These are phyloP conservation scores for Ulmus americana DNA, from an alignment of 331 rosid genomes.

Conservation along the genomic window DNA sequence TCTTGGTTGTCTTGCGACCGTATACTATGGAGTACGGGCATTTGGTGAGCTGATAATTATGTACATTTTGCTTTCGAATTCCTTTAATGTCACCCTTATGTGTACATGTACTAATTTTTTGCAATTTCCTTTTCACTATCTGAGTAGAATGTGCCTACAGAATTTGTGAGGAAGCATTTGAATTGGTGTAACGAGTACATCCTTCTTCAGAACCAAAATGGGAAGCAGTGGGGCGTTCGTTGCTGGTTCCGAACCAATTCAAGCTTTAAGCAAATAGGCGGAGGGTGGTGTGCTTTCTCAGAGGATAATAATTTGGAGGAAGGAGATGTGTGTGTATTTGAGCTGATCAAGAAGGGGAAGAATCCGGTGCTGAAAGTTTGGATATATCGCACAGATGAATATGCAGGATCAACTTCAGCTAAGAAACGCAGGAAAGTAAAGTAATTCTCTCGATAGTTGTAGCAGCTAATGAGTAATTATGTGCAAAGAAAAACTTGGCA, in stretches of 20 bases:
- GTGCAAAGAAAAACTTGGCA: no score
- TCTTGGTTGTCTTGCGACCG: slow-evolving; percentile 20
- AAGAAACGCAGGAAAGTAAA: not conserved
- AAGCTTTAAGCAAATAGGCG: not conserved
- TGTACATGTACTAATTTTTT: not conserved
- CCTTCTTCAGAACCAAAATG: slow-evolving; percentile 3
- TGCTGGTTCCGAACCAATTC: not conserved
- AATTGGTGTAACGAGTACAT: not conserved
- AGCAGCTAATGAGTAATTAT: no score
- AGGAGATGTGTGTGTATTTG: slow-evolving; percentile 26
- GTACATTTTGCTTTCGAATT: no score
- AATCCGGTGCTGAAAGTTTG: slow-evolving; percentile 9
- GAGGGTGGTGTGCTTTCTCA: slow-evolving; percentile 10
- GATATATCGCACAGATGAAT: not conserved
- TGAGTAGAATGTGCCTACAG: slow-evolving; percentile 4
- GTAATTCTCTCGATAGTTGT: not conserved
- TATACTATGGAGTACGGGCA: not conserved
- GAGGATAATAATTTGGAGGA: not conserved
- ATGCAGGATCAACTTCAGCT: not conserved
- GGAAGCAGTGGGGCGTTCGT: not conserved
- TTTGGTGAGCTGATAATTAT: slow-evolving; percentile 13
- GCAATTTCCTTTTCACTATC: not conserved
- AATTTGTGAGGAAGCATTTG: slow-evolving; percentile 1
- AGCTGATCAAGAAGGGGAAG: slow-evolving; percentile 1
- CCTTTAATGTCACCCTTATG: not conserved